These are phyloP conservation scores for Blastobotrys aristatus DNA, from an alignment of 1,139 yeast species.

Conservation along the genomic window DNA sequence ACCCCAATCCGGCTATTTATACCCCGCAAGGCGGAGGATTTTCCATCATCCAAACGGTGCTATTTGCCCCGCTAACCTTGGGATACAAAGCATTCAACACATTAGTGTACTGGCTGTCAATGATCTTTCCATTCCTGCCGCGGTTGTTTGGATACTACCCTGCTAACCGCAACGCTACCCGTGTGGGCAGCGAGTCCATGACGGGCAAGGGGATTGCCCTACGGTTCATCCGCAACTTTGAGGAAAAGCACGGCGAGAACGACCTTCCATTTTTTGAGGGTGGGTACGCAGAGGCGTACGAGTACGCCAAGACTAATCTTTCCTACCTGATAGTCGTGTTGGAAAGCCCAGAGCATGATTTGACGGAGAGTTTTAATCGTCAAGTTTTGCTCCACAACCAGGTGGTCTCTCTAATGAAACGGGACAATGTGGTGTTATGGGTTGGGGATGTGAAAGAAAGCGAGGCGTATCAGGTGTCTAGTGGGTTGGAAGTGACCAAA, in stretches of 20 bases:
- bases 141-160: constrained; percentile 36
- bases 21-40: constrained; percentile 21
- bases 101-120: constrained; percentile 31
- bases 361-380: constrained; percentile 50
- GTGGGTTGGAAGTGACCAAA: constrained; percentile 63
- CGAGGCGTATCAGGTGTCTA: constrained; percentile 82
- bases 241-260: constrained; percentile 34
- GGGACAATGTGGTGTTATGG: constrained; percentile 64
- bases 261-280: constrained; percentile 52
- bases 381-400: constrained; percentile 50
- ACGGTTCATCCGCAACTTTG: constrained; percentile 38
- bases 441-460: constrained; percentile 79
- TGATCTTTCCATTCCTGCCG: constrained; percentile 35
- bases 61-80: constrained; percentile 33
- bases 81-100: constrained; percentile 31
- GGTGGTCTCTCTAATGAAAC: constrained; percentile 48
- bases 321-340: constrained; percentile 69
- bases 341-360: constrained; percentile 69
- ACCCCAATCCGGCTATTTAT: constrained; percentile 22
- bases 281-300: constrained; percentile 71
- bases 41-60: constrained; percentile 29
- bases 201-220: constrained; percentile 41
- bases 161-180: constrained; percentile 30
- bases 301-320: constrained; percentile 59
- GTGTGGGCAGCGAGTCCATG: constrained; percentile 33